Base-by-base conservation (phyloP, 495 filamentous ascomycete genomes). In the Saxophila tyrrhenica region DNA sequence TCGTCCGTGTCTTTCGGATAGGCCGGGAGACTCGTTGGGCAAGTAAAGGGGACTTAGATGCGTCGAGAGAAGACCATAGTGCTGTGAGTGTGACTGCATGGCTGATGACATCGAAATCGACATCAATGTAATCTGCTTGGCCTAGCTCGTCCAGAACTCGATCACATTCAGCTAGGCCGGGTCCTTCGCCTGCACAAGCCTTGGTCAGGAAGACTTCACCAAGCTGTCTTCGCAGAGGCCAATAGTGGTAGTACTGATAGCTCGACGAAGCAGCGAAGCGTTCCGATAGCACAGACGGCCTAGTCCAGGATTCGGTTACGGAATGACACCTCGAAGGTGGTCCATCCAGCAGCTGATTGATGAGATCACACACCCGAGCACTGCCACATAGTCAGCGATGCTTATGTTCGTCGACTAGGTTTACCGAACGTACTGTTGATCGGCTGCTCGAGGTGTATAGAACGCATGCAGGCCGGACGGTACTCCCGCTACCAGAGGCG, bases 381-480 rank as follows among this genome's bases (percentile, higher is more conserved):
- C 56, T 59, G 38, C 21, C 21, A 16, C 22, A 21, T 19, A 15
- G 20, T 58, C 25, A 55, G 24, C 51, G 2, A 55, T 19, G 59
- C 41, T 17, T 51, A 1, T 13, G 17, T 17, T 39, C 21, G 23
- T 15, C 25, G 50, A 51, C 24, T 17, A 7, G n/a, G 41, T 8
- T 8, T 8, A 20, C 22, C 38, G 50, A 55, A 54, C 76, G 62
- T 69, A 73, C 75, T 72, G 64, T 15, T 60, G 39, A 32, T 58
- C 43, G 35, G 65, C 51, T 48, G 70, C 67, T 48, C 66, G 62
- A 9, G 86, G 84, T 0, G 82, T 86, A 62, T 84, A 87, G 63
- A 86, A 85, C 22, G 89, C 73, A 75, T 96, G 89, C 10, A 97
- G 72, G 21, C 92, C 92, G 1, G 89, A 81, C 5, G 85, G 78